Percentiles rank a stretch among this genome's conserved stretches.
These are phyloP conservation scores for Alloteropsis semialata DNA, from an alignment of 176 grass and related monocot species.

Conservation along the genomic window DNA sequence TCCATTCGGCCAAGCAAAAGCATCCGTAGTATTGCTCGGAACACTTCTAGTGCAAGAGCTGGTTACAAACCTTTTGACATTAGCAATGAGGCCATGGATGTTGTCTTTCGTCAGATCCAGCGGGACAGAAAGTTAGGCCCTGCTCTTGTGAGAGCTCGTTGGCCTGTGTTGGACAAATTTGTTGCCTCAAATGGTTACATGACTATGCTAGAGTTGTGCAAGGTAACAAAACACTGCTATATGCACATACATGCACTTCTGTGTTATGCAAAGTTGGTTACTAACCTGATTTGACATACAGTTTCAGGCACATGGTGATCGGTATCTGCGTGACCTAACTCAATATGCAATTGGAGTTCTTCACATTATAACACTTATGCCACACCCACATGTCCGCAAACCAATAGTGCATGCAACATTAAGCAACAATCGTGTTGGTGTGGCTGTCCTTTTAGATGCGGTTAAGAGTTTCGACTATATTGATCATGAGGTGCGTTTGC, in stretches of 20 bases:
- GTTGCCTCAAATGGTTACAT: slow-evolving; percentile 86
- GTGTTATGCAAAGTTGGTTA: slow-evolving; percentile 3
- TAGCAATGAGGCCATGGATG: slow-evolving; percentile 89
- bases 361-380: slow-evolving; percentile 89
- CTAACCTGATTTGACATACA: slow-evolving; percentile 21
- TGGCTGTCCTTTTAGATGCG: slow-evolving; percentile 78
- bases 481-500: slow-evolving; percentile 81
- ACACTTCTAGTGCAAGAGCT: slow-evolving; percentile 74
- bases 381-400: slow-evolving; percentile 66
- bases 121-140: slow-evolving; percentile 89
- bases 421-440: slow-evolving; percentile 86
- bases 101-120: slow-evolving; percentile 89
- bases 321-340: slow-evolving; percentile 86
- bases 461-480: slow-evolving; percentile 78
- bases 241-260: not conserved
- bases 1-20: slow-evolving; percentile 91
- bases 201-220: slow-evolving; percentile 86
- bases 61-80: slow-evolving; percentile 93
- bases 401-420: slow-evolving; percentile 79
- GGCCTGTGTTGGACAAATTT: slow-evolving; percentile 82
- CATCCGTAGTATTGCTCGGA: slow-evolving; percentile 68
- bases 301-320: slow-evolving; percentile 74
- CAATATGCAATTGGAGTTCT: slow-evolving; percentile 97
- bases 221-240: slow-evolving; percentile 50
- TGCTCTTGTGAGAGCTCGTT: slow-evolving; percentile 80